Evolutionary conservation across 2,329 filamentous ascomycete species (phyloP), one percentile per base, ranked within the genome.

Genomic region (Aspergillus sp.): DNA sequence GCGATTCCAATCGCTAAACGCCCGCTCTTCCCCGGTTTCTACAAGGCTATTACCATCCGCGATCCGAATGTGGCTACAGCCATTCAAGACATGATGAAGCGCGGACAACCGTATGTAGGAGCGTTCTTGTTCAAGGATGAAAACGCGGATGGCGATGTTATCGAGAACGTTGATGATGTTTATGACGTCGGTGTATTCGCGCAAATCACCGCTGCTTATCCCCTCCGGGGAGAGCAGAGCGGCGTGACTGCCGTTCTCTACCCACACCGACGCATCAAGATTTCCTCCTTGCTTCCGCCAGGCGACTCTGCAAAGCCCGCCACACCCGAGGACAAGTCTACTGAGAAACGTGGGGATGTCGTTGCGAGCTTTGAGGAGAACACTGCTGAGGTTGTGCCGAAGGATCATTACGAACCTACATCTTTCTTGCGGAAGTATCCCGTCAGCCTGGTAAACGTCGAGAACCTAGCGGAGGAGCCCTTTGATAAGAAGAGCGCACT

Each of bases 111-210:
- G 25, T 99, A 99, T 72, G 92, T 99, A 46, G 95, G 95, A 65
- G 94, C 93, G 3, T 99, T 99, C 79, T 79, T 99, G 72, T 93
- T 98, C 82, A 98, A 98, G 79, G 93, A 99, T 73, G 94, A 97
- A 74, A 91, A 92, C 65, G 91, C 91, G 65, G 95, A 98, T 75
- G 91, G 92, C 73, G 96, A 99, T 77, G 87, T 96, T 53, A 98
- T 99, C 74, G 91, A 94, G 67, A 93, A 89, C 67, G 83, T 90
- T 30, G 90, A 93, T 64, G 95, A 99, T 71, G 94, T 99, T 31
- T 91, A 99, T 77, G 93, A 97, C 68, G 91, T 96, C 17, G 95
- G 95, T 64, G 95, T 97, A 1, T 99, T 99, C 76, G 96, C 95
- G 52, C 95, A 99, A 75, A 93, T 99, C 66, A 99, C 95, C 1